These are phyloP conservation scores for Pseudogymnoascus sp. DNA, from an alignment of 2,329 filamentous ascomycete genomes.

Conservation along the genomic window DNA sequence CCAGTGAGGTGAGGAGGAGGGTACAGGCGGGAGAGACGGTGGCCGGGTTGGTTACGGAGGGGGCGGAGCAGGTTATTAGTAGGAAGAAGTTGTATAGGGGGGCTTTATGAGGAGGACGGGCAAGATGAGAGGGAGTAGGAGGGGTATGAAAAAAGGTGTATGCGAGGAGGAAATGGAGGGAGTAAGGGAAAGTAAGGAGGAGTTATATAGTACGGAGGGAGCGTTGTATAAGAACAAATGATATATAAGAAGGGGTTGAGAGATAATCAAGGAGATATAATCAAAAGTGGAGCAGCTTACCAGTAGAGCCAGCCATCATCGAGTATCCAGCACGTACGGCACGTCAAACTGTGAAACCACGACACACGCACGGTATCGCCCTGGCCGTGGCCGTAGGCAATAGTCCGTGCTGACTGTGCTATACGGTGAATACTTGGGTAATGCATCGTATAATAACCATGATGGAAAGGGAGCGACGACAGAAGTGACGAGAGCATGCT, in stretches of 20 bases:
- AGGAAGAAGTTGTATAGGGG: slow-evolving; percentile 48
- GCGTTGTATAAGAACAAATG: background rate
- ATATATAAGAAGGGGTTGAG: background rate
- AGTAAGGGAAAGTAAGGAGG: background rate
- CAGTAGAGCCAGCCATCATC: background rate
- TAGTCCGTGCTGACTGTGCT: background rate
- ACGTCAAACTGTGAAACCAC: background rate
- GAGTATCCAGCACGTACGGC: background rate
- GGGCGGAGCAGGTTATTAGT: slow-evolving; percentile 54
- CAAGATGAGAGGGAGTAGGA: no score
- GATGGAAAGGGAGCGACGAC: background rate
- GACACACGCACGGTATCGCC: background rate
- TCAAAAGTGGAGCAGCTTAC: background rate
- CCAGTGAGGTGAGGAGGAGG: slow-evolving; percentile 57
- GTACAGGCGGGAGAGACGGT: slow-evolving; percentile 44
- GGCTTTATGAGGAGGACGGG: no score
- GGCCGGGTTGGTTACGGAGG: slow-evolving; percentile 47
- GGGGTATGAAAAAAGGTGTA: slow-evolving; percentile 24
- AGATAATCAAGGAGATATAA: background rate
- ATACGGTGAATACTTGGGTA: background rate
- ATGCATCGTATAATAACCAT: background rate
- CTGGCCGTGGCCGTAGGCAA: background rate
- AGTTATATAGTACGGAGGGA: background rate
- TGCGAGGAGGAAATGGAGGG: background rate
- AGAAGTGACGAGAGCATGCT: background rate